Base-by-base conservation (phyloP, 2,329 filamentous ascomycete genomes). In the Periconia sp. region DNA sequence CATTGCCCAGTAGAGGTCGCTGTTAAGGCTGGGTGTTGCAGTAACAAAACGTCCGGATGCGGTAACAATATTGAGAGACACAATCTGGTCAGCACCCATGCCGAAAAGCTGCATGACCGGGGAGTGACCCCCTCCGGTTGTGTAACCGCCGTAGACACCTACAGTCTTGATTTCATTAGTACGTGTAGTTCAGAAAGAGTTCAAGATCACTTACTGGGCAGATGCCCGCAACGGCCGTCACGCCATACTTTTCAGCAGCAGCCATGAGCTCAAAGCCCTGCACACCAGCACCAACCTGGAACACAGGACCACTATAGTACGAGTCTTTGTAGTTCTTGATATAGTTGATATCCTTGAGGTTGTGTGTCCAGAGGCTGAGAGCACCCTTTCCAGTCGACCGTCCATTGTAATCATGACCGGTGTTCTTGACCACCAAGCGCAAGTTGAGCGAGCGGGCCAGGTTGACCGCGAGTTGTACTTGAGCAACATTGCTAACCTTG, bases 41-140 rank as follows among this genome's bases (percentile, higher is more conserved):
- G 53, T 60, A 5, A 63, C 43, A 32, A 63, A 61, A 12, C 49
- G 48, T 7, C 63, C 63, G 22, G 25, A 54, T 3, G 63, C 58
- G 11, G 60, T 57, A 1, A 66, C 62, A 4, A 65, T 54, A 40
- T 75, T 65, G 22, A 66, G 69, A 31, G 64, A 61, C 4, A 67
- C 48, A 11, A 73, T 60, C 28, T 67, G 68, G 36, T 74, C 64
- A 7, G 62, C 43, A 1, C 57, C 63, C n/a, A 66, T 46, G 19
- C 66, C 66, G 47, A 76, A 77, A 25, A 76, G 58, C 39, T 71
- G 71, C 34, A 75, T 75, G 23, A 84, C 54, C 2, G 79, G 78
- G 10, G 73, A 76, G 60, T 84, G 78, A 0, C 81, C 81, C 18
- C 79, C 81, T 2, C 77, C 79, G 2, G 60, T 54, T 16, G 63